Evolutionary conservation across 2,329 filamentous ascomycete genomes (phyloP), one percentile per base, ranked within the genome.

Genomic region (Parafenestella ontariensis): DNA sequence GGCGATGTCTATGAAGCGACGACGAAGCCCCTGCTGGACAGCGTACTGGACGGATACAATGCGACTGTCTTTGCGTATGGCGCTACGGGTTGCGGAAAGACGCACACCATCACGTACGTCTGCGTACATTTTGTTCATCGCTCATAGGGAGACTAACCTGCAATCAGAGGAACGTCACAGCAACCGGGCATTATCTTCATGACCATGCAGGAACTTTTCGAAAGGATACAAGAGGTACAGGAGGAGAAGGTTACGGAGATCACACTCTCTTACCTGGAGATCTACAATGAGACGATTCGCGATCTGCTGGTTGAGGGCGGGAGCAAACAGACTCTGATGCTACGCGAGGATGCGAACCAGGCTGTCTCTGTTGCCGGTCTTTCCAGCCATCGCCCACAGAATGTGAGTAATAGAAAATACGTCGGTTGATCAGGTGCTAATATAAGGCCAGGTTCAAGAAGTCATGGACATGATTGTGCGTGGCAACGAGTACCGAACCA

Each of bases 401-500:
- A 94, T 71, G 95, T 98, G 54, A 62, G 77, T 53, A 21, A 13
- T n/a, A 11, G 4, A 10, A n/a, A 9, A 13, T 1, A 4, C 33
- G 5, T 15, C 24, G 8, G 2, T 11, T 7, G 17, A 17, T 10
- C 23, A n/a, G 29, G 20, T 20, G 33, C 72, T 78, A 52, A 77
- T 49, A 15, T 17, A 13, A 2, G 17, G 13, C 3, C 43, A 79
- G 77, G 77, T 80, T 13, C 87, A 96, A 71, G 89, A 99, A 77
- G 95, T 99, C 68, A 99, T 99, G 95, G 94, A 99, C 70, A 97
- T 99, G 85, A 97, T 99, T 71, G 89, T 99, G 50, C 87, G 88
- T 72, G 95, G 95, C 60, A 99, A 99, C 76, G 91, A 96, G 66
- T 92, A 89, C 76, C 89, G 95, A 40, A 99, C 95, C 3, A 95